These are phyloP conservation scores for Talinum fruticosum DNA, from an alignment of 148 eudicot genomes.

Conservation along the genomic window DNA sequence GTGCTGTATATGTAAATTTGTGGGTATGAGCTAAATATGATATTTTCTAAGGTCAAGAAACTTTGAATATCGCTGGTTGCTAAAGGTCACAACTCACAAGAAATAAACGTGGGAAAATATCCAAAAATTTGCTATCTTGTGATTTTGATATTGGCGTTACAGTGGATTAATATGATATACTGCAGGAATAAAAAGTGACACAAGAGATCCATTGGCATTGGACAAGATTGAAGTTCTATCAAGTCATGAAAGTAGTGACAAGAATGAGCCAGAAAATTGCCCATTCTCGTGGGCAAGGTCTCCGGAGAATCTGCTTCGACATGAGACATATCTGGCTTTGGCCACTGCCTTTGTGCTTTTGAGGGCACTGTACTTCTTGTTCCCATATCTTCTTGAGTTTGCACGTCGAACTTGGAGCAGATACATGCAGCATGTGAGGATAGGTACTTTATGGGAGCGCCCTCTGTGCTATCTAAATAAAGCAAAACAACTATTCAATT, in stretches of 20 bases:
- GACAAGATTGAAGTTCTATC: constrained; percentile 40
- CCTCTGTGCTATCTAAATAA: constrained; percentile 55
- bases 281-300: constrained; percentile 95
- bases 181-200: constrained; percentile 52
- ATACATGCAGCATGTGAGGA: constrained; percentile 39
- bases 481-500: constrained; percentile 49
- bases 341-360: constrained; percentile 76
- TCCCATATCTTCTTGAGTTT: constrained; percentile 41
- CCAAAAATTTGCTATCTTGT: not conserved
- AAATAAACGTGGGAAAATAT: not conserved
- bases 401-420: constrained; percentile 58
- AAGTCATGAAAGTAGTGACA: constrained; percentile 29
- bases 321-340: constrained; percentile 79
- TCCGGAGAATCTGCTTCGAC: constrained; percentile 67
- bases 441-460: constrained; percentile 67
- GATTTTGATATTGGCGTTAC: not conserved
- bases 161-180: not conserved
- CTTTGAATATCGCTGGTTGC: not conserved
- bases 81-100: not conserved
- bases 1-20: not conserved
- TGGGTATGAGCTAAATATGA: not conserved
- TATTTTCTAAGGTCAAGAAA: not conserved
- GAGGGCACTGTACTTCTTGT: constrained; percentile 46
- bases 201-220: constrained; percentile 39
- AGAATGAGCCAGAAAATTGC: constrained; percentile 49